These are phyloP conservation scores for Metschnikowia bowlesiae DNA, from an alignment of 805 yeast species.

Conservation along the genomic window DNA sequence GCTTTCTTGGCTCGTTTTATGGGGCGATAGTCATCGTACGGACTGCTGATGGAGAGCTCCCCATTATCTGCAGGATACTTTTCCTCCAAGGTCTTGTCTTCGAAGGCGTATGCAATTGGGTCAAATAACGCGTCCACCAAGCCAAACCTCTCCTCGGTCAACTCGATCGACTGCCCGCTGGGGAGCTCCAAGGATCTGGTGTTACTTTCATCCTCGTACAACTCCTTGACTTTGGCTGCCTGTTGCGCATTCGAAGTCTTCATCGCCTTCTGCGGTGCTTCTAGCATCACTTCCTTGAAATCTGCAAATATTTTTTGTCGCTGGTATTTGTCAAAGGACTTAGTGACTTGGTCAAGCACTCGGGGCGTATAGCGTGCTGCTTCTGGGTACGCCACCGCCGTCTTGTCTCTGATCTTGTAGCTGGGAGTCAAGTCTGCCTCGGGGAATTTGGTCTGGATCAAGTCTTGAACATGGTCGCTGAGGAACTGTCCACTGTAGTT, in stretches of 20 bases:
- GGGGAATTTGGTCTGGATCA: conserved; percentile 28
- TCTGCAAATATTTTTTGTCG: conserved; percentile 56
- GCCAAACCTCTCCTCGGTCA: conserved; percentile 55
- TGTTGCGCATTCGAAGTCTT: conserved; percentile 18
- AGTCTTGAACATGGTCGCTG: conserved; percentile 47
- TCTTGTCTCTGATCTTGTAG: conserved; percentile 49
- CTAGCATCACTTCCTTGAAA: conserved; percentile 68
- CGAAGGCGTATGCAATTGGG: conserved; percentile 46
- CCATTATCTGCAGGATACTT: conserved; percentile 48
- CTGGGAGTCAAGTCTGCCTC: conserved; percentile 30
- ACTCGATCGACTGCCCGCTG: conserved; percentile 62
- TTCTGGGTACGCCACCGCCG: conserved; percentile 30
- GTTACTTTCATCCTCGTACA: conserved; percentile 24
- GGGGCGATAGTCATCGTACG: conserved; percentile 66
- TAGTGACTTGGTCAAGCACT: conserved; percentile 34
- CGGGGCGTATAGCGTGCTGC: conserved; percentile 21
- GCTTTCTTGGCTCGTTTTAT: conserved; percentile 54
- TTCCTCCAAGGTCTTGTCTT: conserved; percentile 17
- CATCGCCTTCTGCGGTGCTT: conserved; percentile 43
- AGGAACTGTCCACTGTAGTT: conserved; percentile 69
- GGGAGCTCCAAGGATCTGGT: conserved; percentile 67
- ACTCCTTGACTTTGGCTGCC: conserved; percentile 21
- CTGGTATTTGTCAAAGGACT: conserved; percentile 54
- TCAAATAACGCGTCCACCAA: conserved; percentile 72
- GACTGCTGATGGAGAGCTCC: conserved; percentile 40